phyloP scores from a whole-genome alignment of 1,284 basidiomycete species.

The Agroathelia rolfsii region DNA sequence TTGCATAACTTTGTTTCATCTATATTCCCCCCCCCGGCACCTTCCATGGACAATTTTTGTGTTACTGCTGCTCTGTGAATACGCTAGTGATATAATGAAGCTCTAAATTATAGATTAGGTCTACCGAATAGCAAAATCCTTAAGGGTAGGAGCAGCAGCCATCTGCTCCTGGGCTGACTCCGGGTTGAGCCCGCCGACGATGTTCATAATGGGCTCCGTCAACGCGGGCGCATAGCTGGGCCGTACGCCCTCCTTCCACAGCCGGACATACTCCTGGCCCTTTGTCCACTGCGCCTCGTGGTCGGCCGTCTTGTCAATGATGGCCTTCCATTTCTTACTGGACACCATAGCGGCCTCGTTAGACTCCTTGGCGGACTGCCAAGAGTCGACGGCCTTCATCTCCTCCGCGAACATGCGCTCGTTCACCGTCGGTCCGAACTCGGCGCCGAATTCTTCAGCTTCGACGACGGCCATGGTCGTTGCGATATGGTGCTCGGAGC shows the following conservation, averaged over 20 bases:
- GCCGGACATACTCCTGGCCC: constrained; percentile 56
- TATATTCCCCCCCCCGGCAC: too few relatives aligned
- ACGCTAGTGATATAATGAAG: too few relatives aligned
- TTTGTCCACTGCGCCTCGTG: constrained; percentile 47
- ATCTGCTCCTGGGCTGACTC: too few relatives aligned
- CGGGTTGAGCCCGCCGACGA: too few relatives aligned
- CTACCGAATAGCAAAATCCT: too few relatives aligned
- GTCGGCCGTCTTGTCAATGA: constrained; percentile 38
- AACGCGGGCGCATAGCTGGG: constrained; percentile 52
- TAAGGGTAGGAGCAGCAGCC: too few relatives aligned
- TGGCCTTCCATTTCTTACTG: constrained; percentile 66
- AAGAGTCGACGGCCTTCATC: constrained; percentile 48
- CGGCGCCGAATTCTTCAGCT: constrained; percentile 71
- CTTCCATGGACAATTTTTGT: too few relatives aligned
- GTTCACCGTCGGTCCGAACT: constrained; percentile 54
- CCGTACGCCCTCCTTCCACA: constrained; percentile 61
- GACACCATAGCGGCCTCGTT: constrained; percentile 53
- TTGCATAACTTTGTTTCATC: too few relatives aligned
- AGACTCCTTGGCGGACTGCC: constrained; percentile 42
- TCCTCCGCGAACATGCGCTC: constrained; percentile 55
- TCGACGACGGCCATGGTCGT: constrained; percentile 72
- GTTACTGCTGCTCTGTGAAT: too few relatives aligned
- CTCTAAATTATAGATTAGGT: too few relatives aligned
- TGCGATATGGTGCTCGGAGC: constrained; percentile 77
- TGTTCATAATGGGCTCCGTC: constrained; percentile 33